A percentile compares a stretch with the other conserved stretches of the same genome.
Conservation (phyloP, 2,329 filamentous ascomycete species). For the Amesomyces nigricolor region DNA sequence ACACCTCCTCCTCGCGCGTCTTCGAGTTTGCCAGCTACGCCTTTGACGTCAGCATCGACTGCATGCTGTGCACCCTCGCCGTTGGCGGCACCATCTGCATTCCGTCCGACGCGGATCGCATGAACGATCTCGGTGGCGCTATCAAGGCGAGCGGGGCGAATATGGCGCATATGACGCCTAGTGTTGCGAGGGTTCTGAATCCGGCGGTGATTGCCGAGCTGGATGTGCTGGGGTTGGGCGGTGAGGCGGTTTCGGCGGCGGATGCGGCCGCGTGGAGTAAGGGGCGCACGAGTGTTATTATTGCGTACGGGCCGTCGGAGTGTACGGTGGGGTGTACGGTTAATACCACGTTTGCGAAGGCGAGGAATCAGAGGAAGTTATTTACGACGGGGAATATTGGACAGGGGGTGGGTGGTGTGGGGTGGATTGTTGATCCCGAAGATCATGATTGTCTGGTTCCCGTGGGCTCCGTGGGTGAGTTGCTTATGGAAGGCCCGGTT, state of each 20-base stretch:
- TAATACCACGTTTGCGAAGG: too few species aligned
- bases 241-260: too few species aligned
- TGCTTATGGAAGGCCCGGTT: slow-evolving; percentile 38
- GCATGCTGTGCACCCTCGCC: slow-evolving; percentile 37
- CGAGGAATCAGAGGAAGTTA: too few species aligned
- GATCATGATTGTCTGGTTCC: slow-evolving; percentile 28
- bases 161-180: too few species aligned
- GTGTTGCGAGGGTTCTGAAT: too few species aligned
- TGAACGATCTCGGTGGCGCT: slow-evolving; percentile 34
- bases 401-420: slow-evolving; percentile 36
- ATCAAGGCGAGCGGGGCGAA: slow-evolving; percentile 10
- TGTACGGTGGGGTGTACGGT: too few species aligned
- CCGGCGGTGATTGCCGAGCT: too few species aligned
- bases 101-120: slow-evolving; percentile 35
- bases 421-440: slow-evolving; percentile 33
- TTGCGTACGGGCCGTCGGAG: too few species aligned
- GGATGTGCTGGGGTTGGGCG: too few species aligned
- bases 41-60: slow-evolving; percentile 38
- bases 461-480: slow-evolving; percentile 32
- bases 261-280: too few species aligned
- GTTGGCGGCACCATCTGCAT: slow-evolving; percentile 38
- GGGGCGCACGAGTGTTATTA: too few species aligned
- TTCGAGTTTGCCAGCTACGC: slow-evolving; percentile 34
- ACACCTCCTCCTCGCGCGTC: slow-evolving; percentile 15
- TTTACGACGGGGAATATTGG: not conserved